Evolutionary conservation across 2,329 filamentous ascomycete species (phyloP).

Genomic region (Stachybotrys chartarum): DNA sequence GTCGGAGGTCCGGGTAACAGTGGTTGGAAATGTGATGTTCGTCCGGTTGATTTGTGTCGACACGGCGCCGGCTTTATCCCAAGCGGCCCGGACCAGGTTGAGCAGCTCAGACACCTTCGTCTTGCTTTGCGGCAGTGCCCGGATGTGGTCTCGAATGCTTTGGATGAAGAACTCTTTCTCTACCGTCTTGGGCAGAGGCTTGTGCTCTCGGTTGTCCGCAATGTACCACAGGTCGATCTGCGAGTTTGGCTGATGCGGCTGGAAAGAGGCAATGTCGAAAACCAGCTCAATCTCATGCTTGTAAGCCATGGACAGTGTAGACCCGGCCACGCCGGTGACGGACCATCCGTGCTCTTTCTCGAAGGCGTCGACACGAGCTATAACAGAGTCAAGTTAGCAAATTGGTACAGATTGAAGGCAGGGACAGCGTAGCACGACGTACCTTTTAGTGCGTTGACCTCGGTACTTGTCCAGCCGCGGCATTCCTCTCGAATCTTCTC

Average conservation of each 20-base stretch:
- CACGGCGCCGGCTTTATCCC: slow-evolving; percentile 57
- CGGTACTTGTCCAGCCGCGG: slow-evolving; percentile 77
- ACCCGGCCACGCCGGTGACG: slow-evolving; percentile 56
- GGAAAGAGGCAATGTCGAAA: slow-evolving; percentile 61
- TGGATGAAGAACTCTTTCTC: slow-evolving; percentile 72
- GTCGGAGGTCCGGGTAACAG: slow-evolving; percentile 56
- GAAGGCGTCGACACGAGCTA: slow-evolving; percentile 58
- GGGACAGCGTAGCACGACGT: slow-evolving; percentile 11
- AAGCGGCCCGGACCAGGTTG: slow-evolving; percentile 50
- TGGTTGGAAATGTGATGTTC: slow-evolving; percentile 57
- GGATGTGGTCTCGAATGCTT: slow-evolving; percentile 61
- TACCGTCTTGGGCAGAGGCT: slow-evolving; percentile 48
- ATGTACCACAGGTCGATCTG: slow-evolving; percentile 66
- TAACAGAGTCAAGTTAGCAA: slow-evolving; percentile 24
- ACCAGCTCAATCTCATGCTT: slow-evolving; percentile 64
- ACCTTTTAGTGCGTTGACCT: slow-evolving; percentile 77
- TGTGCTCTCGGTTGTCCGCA: slow-evolving; percentile 46
- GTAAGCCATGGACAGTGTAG: slow-evolving; percentile 67
- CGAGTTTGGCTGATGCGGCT: slow-evolving; percentile 34
- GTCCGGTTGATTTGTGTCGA: slow-evolving; percentile 55
- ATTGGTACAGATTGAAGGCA: not conserved
- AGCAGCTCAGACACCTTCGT: slow-evolving; percentile 54
- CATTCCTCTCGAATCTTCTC: slow-evolving; percentile 82
- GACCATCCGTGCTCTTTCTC: slow-evolving; percentile 66
- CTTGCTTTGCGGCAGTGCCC: slow-evolving; percentile 50